phyloP scores from a whole-genome alignment of 2,329 filamentous ascomycete species.

The Blastomyces emzantsi region DNA sequence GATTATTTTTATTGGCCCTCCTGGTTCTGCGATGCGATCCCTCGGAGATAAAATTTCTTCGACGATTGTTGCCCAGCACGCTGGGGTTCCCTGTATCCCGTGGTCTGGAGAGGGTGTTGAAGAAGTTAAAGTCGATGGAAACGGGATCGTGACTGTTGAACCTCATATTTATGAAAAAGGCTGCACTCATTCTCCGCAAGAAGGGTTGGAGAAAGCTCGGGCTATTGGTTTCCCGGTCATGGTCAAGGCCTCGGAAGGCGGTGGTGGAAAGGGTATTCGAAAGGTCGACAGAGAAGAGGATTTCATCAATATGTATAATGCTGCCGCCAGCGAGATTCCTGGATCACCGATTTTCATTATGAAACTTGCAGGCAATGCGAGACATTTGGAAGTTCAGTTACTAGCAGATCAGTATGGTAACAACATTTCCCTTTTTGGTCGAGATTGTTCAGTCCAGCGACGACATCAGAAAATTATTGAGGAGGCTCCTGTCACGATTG shows the following conservation, averaged over 20 bases:
- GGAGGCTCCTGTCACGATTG: conserved; percentile 95
- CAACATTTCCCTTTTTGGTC: conserved; percentile 97
- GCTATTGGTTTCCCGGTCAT: conserved; percentile 98
- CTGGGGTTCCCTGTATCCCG: conserved; percentile 92
- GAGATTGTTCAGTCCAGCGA: conserved; percentile 97
- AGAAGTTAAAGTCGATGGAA: conserved; percentile 64
- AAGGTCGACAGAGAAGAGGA: conserved; percentile 80
- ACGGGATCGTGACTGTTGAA: conserved; percentile 85
- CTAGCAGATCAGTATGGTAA: conserved; percentile 98
- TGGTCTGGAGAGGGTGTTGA: conserved; percentile 95
- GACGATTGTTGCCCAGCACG: conserved; percentile 97
- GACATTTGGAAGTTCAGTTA: conserved; percentile 95
- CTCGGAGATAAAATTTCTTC: conserved; percentile 99
- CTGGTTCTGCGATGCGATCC: conserved; percentile 96
- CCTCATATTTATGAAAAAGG: conserved; percentile 82
- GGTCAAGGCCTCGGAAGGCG: conserved; percentile 99
- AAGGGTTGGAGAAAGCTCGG: conserved; percentile 77
- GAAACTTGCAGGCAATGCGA: conserved; percentile 94
- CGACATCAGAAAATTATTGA: conserved; percentile 99
- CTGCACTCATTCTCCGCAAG: conserved; percentile 80
- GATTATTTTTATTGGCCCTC: conserved; percentile 98
- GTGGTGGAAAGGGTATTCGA: conserved; percentile 97
- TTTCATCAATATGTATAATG: conserved; percentile 84
- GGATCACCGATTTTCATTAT: conserved; percentile 99
- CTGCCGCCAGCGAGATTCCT: conserved; percentile 92